Base-by-base conservation (phyloP, 2,329 filamentous ascomycete species). In the Xylaria sp. region DNA sequence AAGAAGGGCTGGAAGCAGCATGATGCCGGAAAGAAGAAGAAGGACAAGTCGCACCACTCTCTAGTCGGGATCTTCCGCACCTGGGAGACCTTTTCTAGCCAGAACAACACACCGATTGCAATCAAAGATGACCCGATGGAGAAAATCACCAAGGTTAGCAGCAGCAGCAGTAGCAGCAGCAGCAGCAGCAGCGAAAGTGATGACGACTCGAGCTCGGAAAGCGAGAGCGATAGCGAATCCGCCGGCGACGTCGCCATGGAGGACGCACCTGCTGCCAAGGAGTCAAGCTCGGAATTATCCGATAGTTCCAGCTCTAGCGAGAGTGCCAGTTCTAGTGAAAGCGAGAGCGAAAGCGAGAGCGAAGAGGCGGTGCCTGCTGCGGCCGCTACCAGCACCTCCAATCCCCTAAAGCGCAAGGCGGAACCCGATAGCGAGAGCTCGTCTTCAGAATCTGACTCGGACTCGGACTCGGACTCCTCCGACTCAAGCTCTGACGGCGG, bases 331-430 rank as follows among this genome's bases (percentile, higher is more conserved):
- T 67, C 65, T 8, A 66, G 64, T 50, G 65, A 70, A 5, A 67
- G 67, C 40, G 69, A 69, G 9, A 71, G 68, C 44, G 74, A 75
- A 44, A 63, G 71, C 37, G 69, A 72, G 29, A 34, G 9, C 7
- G 57, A 61, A 43, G 52, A 61, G 34, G 43, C 63, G 18, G 26
- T 45, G 16, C 37, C 54, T 9, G 45, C 67, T 20, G 62, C 72
- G 47, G 50, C 65, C 17, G 52, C 53, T 8, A 66, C 71, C 22
- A 68, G 69, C 54, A 57, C 64, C 46, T 19, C 38, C n/a, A 79
- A 80, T 24, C 72, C 72, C 1, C 66, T 81, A 54, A 87, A 88
- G 66, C 78, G 83, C 37, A 82, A 84, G 74, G 82, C 82, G 7
- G 59, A 65, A 20, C 69, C 73, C 4, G 67, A 70, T 40, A 73